phyloP scores from a whole-genome alignment of 306 rosid genomes.

The Ceratonia siliqua region DNA sequence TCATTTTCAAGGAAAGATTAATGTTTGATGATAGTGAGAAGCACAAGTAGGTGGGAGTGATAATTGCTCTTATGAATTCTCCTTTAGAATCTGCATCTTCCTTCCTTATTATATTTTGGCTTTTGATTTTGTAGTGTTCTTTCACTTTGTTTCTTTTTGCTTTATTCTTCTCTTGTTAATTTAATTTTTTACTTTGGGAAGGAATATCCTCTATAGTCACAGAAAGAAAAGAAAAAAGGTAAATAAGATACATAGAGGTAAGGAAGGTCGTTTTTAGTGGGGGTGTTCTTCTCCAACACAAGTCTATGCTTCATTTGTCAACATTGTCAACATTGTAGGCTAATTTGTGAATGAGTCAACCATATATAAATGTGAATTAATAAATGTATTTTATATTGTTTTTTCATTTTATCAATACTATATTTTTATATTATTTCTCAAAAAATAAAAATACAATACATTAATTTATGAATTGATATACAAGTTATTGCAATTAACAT shows the following conservation, averaged over 20 bases:
- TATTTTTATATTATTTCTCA: too few relatives aligned
- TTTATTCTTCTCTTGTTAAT: slow-evolving; percentile 32
- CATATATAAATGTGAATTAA: not conserved
- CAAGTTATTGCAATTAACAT: too few relatives aligned
- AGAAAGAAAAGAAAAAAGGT: slow-evolving; percentile 3
- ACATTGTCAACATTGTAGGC: slow-evolving; percentile 36
- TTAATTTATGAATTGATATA: too few relatives aligned
- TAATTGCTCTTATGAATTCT: too few relatives aligned
- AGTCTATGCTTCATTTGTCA: slow-evolving; percentile 34
- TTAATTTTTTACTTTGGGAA: slow-evolving; percentile 21
- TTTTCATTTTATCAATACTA: too few relatives aligned
- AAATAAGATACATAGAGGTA: slow-evolving; percentile 29
- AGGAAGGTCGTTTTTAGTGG: slow-evolving; percentile 1
- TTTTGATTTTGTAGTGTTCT: slow-evolving; percentile 31
- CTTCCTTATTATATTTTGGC: not conserved
- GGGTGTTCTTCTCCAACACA: not conserved
- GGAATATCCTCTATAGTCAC: slow-evolving; percentile 32
- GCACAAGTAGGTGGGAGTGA: too few relatives aligned
- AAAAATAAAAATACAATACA: too few relatives aligned
- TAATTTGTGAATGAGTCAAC: slow-evolving; percentile 13
- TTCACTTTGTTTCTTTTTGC: slow-evolving; percentile 25
- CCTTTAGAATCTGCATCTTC: too few relatives aligned
- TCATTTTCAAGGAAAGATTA: too few relatives aligned
- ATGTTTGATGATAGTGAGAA: too few relatives aligned
- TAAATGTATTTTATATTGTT: too few relatives aligned